Base-by-base conservation (phyloP, 108 stramenopile genomes). In the Skeletonema menzelii region DNA sequence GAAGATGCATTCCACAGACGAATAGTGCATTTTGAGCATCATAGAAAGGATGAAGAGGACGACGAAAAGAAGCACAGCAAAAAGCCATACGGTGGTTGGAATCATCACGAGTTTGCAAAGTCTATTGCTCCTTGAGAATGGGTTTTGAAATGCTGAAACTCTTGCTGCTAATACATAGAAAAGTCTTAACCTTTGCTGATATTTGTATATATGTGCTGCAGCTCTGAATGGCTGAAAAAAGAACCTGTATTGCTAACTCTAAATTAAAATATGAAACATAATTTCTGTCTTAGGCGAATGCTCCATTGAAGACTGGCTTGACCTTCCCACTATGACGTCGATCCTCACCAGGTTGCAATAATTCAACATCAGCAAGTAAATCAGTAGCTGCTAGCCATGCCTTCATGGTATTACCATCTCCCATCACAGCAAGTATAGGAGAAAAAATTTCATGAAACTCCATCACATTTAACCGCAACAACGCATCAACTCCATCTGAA, bases 341-440 rank as follows among this genome's bases (percentile, higher is more conserved):
- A 15, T 61, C 53, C 27, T 59, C 34, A 6, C 68, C 67, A 27
- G 30, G 13, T 44, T 73, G 34, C 17, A 44, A 61, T 27, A 93
- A 70, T 32, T 93, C 92, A 19, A 85, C 87, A 31, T 87, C 85
- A 6, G 94, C 89, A 61, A 92, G 63, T 12, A 89, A 71, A 56
- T 92, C 80, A 5, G 95, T 95, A 8, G 73, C 70, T 11, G 73
- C 82, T 10, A 95, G 65, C 94, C 94, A 95, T 32, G 71, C 82
- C 40, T 88, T 87, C 94, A 95, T 95, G 0, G 86, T 80, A 11
- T 79, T 81, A 40, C 86, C 91, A 79, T 91, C 88, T 24, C 92
- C 95, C 85, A 95, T 85, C 8, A 88, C 88, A 5, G 95, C 95
- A 19, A 95, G 67, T 24, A 95, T 71, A 0, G 95, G 86, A 8